A percentile compares a stretch with the other conserved stretches of the same genome.
phyloP scores from a whole-genome alignment of 768 basidiomycete genomes.

The Lactarius trivialis region DNA sequence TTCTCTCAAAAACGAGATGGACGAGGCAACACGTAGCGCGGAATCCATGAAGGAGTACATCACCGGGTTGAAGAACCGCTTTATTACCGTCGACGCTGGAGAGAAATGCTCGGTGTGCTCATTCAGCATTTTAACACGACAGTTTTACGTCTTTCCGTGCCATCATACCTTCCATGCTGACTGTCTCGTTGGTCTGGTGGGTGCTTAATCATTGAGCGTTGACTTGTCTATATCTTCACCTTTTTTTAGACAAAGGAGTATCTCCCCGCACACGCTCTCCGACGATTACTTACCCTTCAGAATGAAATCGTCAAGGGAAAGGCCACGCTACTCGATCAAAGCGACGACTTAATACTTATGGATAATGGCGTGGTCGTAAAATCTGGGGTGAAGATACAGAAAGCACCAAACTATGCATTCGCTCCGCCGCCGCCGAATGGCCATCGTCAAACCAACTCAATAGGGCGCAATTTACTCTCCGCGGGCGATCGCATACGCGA shows the following conservation, averaged over 20 bases:
- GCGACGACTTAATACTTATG: not conserved
- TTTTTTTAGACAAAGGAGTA: slow-evolving; percentile 84
- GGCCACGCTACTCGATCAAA: slow-evolving; percentile 31
- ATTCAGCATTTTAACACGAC: slow-evolving; percentile 69
- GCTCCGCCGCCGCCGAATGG: slow-evolving; percentile 57
- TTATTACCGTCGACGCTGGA: slow-evolving; percentile 83
- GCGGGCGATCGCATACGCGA: slow-evolving; percentile 88
- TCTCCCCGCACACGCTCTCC: slow-evolving; percentile 71
- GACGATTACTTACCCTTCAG: slow-evolving; percentile 82
- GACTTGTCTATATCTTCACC: not conserved
- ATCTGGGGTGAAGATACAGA: slow-evolving; percentile 46
- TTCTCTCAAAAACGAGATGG: slow-evolving; percentile 87
- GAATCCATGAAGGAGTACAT: slow-evolving; percentile 94
- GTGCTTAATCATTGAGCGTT: slow-evolving; percentile 27
- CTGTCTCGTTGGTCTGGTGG: slow-evolving; percentile 88
- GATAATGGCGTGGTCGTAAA: slow-evolving; percentile 30
- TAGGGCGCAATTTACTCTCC: slow-evolving; percentile 76
- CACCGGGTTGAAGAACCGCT: slow-evolving; percentile 73
- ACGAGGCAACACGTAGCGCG: slow-evolving; percentile 86
- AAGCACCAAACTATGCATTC: slow-evolving; percentile 60
- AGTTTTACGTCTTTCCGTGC: slow-evolving; percentile 99
- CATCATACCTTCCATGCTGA: slow-evolving; percentile 98
- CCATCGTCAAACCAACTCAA: slow-evolving; percentile 54
- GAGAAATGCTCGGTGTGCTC: slow-evolving; percentile 84
- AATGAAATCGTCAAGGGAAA: slow-evolving; percentile 67